Conservation (phyloP, 441 rosid species). For the Brassica hybrid region DNA sequence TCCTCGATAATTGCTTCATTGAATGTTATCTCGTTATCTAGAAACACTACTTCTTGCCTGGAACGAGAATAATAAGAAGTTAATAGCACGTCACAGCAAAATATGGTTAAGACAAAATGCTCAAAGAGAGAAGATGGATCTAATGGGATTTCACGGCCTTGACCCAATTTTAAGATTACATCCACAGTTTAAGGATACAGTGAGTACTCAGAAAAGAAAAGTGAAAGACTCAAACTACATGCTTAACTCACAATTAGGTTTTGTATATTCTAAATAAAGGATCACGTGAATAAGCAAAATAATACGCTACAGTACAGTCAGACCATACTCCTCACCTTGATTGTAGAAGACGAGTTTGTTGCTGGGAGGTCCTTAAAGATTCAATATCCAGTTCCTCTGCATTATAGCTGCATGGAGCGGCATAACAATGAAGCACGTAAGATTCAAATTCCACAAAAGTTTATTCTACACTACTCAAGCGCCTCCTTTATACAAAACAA, state of each 20-base stretch:
- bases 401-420: constrained; percentile 49
- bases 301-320: not conserved
- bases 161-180: not conserved
- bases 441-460: constrained; percentile 9
- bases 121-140: constrained; percentile 19
- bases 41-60: constrained; percentile 55
- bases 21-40: constrained; percentile 36
- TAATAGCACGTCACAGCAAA: constrained; percentile 6
- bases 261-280: not conserved
- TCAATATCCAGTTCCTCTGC: constrained; percentile 60
- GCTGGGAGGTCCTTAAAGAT: constrained; percentile 49
- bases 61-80: constrained; percentile 3
- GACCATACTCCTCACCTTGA: constrained; percentile 50
- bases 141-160: not conserved
- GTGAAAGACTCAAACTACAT: not conserved
- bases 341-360: constrained; percentile 58
- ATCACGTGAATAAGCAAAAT: not conserved
- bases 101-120: constrained; percentile 7
- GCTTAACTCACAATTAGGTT: constrained; percentile 1
- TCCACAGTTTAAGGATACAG: not conserved
- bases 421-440: constrained; percentile 22
- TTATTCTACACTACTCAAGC: not conserved
- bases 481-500: not conserved
- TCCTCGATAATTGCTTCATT: too few relatives aligned
- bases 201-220: not conserved